These are phyloP conservation scores for Elaeis oleifera DNA, from an alignment of 202 grass and related monocot genomes.

Conservation along the genomic window DNA sequence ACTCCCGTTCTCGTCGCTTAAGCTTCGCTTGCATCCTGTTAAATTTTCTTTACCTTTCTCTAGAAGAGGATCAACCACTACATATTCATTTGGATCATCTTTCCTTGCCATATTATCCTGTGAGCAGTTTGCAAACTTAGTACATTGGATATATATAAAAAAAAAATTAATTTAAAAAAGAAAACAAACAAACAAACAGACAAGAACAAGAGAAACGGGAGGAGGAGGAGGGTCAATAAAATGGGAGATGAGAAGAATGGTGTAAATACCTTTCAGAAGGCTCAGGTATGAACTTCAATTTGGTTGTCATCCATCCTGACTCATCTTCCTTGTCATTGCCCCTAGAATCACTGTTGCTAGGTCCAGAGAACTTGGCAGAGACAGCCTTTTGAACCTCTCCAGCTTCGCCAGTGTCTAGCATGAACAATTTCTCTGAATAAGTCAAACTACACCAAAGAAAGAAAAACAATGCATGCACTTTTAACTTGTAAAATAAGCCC, in stretches of 20 bases:
- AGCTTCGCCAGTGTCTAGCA: slow-evolving; percentile 68
- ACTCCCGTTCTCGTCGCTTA: slow-evolving; percentile 72
- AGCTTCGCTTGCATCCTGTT: slow-evolving; percentile 92
- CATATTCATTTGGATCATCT: slow-evolving; percentile 88
- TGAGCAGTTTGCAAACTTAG: slow-evolving; percentile 14
- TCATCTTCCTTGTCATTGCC: slow-evolving; percentile 34
- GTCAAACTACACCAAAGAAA: too few species aligned
- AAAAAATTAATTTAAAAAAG: too few species aligned
- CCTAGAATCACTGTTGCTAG: slow-evolving; percentile 20
- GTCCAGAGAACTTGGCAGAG: slow-evolving; percentile 34
- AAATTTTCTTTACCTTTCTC: slow-evolving; percentile 95
- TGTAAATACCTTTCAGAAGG: slow-evolving; percentile 48
- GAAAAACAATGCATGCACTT: too few species aligned
- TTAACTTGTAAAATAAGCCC: too few species aligned
- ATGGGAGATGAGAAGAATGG: background rate
- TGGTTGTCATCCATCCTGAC: slow-evolving; percentile 56
- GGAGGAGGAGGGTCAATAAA: background rate
- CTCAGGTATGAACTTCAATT: slow-evolving; percentile 45
- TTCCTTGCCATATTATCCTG: slow-evolving; percentile 75
- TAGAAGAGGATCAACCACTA: slow-evolving; percentile 85
- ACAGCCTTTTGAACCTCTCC: slow-evolving; percentile 64
- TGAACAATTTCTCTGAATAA: slow-evolving; percentile 8
- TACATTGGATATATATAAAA: background rate
- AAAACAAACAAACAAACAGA: too few species aligned
- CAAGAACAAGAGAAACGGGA: background rate